phyloP scores from a whole-genome alignment of 352 stramenopile species.

The Phytopythium ostracodes region DNA sequence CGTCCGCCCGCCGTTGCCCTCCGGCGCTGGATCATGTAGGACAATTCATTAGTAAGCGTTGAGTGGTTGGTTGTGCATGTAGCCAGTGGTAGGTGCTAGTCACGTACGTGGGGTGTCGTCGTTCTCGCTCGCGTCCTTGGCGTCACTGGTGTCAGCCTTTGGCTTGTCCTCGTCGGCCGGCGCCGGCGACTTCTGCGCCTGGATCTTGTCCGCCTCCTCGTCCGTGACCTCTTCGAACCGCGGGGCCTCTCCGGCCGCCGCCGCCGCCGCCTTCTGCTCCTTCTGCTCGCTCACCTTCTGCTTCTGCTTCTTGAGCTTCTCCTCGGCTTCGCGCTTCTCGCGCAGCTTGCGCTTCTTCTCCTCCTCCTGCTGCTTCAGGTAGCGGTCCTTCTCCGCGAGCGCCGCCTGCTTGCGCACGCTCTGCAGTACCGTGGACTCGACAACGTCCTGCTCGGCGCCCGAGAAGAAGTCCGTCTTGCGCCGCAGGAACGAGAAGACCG shows the following conservation, averaged over 20 bases:
- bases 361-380: constrained; percentile 70
- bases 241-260: constrained; percentile 25
- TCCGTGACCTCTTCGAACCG: constrained; percentile 85
- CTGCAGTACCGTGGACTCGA: constrained; percentile 86
- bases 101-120: constrained; percentile 59
- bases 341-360: constrained; percentile 52
- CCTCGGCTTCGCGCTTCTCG: constrained; percentile 49
- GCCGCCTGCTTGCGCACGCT: constrained; percentile 91
- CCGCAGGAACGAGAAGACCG: constrained; percentile 97
- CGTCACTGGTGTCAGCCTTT: not conserved
- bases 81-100: not conserved
- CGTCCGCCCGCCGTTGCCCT: constrained; percentile 91
- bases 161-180: constrained; percentile 15
- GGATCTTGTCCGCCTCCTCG: constrained; percentile 23
- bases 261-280: constrained; percentile 24
- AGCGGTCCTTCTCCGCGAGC: constrained; percentile 78
- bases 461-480: constrained; percentile 99
- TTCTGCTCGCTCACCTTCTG: constrained; percentile 30
- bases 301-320: constrained; percentile 51
- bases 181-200: constrained; percentile 22
- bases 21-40: constrained; percentile 42
- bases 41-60: constrained; percentile 6
- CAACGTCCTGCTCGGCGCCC: constrained; percentile 69
- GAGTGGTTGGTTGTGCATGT: constrained; percentile 14
- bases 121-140: constrained; percentile 49